Base-by-base conservation (phyloP, 305 asterid species). In the Fraxinus paxiana region DNA sequence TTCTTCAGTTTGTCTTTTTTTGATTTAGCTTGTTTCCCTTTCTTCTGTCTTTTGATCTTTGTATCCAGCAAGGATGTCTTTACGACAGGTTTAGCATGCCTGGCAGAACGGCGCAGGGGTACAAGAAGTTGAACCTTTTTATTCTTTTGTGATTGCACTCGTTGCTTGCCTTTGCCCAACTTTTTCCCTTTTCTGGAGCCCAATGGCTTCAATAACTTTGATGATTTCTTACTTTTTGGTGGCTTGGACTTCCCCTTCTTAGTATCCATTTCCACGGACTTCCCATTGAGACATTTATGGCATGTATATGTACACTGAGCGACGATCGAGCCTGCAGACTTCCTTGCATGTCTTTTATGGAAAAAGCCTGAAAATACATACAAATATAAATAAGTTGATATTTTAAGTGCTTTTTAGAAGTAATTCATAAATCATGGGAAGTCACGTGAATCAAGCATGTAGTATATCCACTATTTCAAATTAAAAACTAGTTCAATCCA, bases 71-170 rank as follows among this genome's bases (percentile, higher is more conserved):
- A 82, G 48, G 88, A 71, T 20, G 83, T 34, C 83, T 87, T 89
- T 54, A 82, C 75, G 73, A 80, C 72, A 30, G 87, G 85, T 83
- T 88, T 95, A 67, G 91, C 90, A 82, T 83, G 85, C 86, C 98
- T 91, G 70, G 95, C 90, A 81, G 98, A 95, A 37, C 98, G 95
- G 28, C 98, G 91, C 86, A 93, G 82, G 80, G 98, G 97, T 78
- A 89, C 86, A 77, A 81, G 88, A 63, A 87, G 35, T 65, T 88
- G 82, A 81, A 70, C 88, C 76, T 85, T 80, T 80, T 80, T 89
- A 63, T 67, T 87, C 73, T 78, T 90, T 85, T 79, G 86, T 30
- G 85, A 83, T 22, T 86, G 87, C 82, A 79, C 83, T 75, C 59
- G 82, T 81, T 77, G 88, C 87, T 88, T 92, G 76, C 35, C 85